Conservation (phyloP, 306 rosid species). For the Trifolium fragiferum region DNA sequence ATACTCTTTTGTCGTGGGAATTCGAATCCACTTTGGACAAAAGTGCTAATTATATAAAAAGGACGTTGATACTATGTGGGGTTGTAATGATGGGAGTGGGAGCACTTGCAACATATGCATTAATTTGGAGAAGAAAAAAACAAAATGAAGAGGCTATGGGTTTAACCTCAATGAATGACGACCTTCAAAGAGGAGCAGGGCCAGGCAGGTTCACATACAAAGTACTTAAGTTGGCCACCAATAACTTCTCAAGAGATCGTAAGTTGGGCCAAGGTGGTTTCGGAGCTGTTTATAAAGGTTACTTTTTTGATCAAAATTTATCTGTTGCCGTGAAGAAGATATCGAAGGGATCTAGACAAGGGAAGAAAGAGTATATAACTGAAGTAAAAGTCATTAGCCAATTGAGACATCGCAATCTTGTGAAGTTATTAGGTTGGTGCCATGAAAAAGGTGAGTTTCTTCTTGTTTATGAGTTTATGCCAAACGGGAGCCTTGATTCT, state of each 20-base stretch:
- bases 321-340: constrained; percentile 20
- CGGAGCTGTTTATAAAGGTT: constrained; percentile 56
- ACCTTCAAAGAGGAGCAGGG: constrained; percentile 51
- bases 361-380: constrained; percentile 18
- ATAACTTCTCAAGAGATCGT: constrained; percentile 44
- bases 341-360: constrained; percentile 7
- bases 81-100: constrained; percentile 30
- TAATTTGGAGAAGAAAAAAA: neutral
- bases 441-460: constrained; percentile 21
- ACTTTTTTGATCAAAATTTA: constrained; percentile 36
- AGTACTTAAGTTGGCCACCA: constrained; percentile 44
- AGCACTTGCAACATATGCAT: neutral
- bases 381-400: constrained; percentile 18
- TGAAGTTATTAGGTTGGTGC: neutral
- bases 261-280: constrained; percentile 67
- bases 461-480: constrained; percentile 20
- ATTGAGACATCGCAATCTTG: neutral
- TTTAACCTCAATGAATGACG: constrained; percentile 38
- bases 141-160: neutral
- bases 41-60: neutral
- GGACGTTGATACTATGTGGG: constrained; percentile 25
- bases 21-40: constrained; percentile 46
- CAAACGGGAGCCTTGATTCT: constrained; percentile 5
- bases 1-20: constrained; percentile 48
- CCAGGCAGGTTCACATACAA: constrained; percentile 48